Conservation (phyloP, 78 protist genomes). For the Isochrysis galbana region DNA sequence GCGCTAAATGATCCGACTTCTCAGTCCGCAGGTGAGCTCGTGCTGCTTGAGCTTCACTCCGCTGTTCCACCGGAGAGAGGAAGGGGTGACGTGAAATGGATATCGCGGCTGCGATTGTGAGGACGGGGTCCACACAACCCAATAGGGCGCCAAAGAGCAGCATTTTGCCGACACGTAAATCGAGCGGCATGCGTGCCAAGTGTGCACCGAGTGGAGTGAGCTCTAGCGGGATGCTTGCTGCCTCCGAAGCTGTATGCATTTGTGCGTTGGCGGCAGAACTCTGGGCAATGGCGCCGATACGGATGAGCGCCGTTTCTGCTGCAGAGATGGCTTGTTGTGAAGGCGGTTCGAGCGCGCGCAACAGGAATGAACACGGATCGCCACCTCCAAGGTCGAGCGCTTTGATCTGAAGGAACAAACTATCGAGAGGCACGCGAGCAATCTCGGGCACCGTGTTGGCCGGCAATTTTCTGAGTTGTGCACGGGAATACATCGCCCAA, state of each 20-base stretch:
- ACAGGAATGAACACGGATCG: conserved; percentile 49
- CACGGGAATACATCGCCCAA: conserved; percentile 32
- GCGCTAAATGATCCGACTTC: conserved; percentile 67
- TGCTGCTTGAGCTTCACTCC: conserved; percentile 47
- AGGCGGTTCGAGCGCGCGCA: conserved; percentile 77
- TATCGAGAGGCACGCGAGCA: conserved; percentile 78
- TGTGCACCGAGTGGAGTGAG: conserved; percentile 80
- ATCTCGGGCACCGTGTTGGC: conserved; percentile 80
- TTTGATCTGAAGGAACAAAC: conserved; percentile 76
- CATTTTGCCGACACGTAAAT: conserved; percentile 80
- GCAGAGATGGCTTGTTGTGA: conserved; percentile 19
- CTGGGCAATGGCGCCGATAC: conserved; percentile 31
- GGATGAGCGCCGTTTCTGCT: conserved; percentile 49
- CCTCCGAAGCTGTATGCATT: conserved; percentile 75
- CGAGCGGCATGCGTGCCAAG: conserved; percentile 84
- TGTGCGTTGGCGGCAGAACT: conserved; percentile 5
- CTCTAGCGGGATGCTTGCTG: conserved; percentile 86
- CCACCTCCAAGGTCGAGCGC: conserved; percentile 49
- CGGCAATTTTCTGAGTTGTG: background rate
- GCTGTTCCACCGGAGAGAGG: conserved; percentile 59
- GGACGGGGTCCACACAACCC: conserved; percentile 77
- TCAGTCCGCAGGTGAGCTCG: conserved; percentile 21
- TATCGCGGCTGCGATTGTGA: conserved; percentile 83
- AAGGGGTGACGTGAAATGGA: conserved; percentile 62
- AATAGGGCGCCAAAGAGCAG: conserved; percentile 51